phyloP scores from a whole-genome alignment of 2,329 filamentous ascomycete species.

The Albifimbria verrucaria region DNA sequence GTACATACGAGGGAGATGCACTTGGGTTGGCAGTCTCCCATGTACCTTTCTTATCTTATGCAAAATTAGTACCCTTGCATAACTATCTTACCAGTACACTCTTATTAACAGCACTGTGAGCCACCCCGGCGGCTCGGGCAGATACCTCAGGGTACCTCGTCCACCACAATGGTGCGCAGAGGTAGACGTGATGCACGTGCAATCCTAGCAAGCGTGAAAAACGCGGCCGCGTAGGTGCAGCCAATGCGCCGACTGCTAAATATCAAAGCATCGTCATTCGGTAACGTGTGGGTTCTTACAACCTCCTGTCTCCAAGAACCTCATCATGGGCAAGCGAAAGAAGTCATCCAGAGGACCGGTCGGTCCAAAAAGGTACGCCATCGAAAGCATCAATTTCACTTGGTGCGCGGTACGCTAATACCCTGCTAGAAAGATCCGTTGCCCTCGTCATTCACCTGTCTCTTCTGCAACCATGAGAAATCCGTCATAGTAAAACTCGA shows the following conservation, averaged over 20 bases:
- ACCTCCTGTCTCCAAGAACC: not conserved
- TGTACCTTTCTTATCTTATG: too few species aligned
- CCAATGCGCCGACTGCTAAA: too few species aligned
- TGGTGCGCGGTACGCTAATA: constrained; percentile 10
- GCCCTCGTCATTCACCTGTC: constrained; percentile 84
- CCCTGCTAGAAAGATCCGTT: constrained; percentile 64
- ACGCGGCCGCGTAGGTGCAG: not conserved
- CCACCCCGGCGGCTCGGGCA: too few species aligned
- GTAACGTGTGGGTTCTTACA: not conserved
- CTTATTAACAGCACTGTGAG: too few species aligned
- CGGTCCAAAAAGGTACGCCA: constrained; percentile 76
- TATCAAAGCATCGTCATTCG: too few species aligned
- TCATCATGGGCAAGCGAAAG: constrained; percentile 77
- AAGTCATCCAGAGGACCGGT: constrained; percentile 81
- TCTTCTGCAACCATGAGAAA: constrained; percentile 98
- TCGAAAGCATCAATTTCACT: constrained; percentile 5
- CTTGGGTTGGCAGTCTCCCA: too few species aligned
- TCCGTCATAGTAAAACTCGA: constrained; percentile 88
- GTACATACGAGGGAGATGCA: too few species aligned
- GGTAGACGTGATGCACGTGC: not conserved
- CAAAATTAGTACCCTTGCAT: too few species aligned
- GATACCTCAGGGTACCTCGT: not conserved
- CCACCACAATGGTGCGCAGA: not conserved
- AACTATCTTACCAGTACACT: too few species aligned
- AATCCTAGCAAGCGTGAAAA: not conserved